Percentiles rank a stretch among this genome's conserved stretches.
Evolutionary conservation across 2,329 filamentous ascomycete genomes (phyloP).

Genomic region (Penicillium psychrosexuale): DNA sequence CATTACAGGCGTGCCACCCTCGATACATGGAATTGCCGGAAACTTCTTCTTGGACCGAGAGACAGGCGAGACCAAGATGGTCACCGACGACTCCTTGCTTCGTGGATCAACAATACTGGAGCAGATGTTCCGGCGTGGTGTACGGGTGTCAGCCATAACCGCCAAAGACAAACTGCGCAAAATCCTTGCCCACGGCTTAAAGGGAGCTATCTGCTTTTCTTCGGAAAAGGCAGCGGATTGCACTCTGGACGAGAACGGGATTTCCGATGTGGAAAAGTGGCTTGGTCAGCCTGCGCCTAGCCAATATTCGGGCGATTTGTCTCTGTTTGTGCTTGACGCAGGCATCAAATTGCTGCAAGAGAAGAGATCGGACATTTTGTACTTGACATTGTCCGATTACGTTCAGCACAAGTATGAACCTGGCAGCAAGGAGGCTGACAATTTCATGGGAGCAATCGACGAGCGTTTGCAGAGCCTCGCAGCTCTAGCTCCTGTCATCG

Average conservation of each 20-base stretch:
- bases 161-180: conserved; percentile 47
- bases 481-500: conserved; percentile 37
- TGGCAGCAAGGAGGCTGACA: conserved; percentile 35
- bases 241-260: conserved; percentile 36
- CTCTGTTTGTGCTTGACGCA: conserved; percentile 45
- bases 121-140: conserved; percentile 39
- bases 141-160: conserved; percentile 45
- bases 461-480: conserved; percentile 32
- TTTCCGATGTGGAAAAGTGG: conserved; percentile 38
- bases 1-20: conserved; percentile 43
- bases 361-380: conserved; percentile 40
- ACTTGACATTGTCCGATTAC: conserved; percentile 47
- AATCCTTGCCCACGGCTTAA: conserved; percentile 41
- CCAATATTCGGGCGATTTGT: conserved; percentile 47
- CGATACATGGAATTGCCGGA: conserved; percentile 43
- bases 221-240: conserved; percentile 32
- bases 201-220: conserved; percentile 42
- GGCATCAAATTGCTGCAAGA: conserved; percentile 45
- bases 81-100: conserved; percentile 42
- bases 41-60: conserved; percentile 45
- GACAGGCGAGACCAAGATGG: conserved; percentile 43
- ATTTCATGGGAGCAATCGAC: conserved; percentile 40
- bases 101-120: conserved; percentile 44
- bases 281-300: conserved; percentile 36
- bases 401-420: conserved; percentile 47